phyloP scores from a whole-genome alignment of 345 rosid species.

The Eucalyptus cloeziana region DNA sequence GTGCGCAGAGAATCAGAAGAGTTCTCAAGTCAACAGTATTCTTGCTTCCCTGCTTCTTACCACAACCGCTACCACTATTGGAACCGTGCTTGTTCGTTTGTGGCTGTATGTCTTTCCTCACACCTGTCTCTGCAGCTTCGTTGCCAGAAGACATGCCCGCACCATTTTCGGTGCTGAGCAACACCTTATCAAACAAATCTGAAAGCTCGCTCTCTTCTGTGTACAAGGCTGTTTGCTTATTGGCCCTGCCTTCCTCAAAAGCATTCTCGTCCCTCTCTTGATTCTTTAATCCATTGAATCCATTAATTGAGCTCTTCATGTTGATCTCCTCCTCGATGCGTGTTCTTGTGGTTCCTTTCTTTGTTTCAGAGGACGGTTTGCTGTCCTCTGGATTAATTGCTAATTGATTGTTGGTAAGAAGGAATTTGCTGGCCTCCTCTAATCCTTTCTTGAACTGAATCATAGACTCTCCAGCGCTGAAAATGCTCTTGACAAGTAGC shows the following conservation, averaged over 20 bases:
- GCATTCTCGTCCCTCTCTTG: slow-evolving; percentile 7
- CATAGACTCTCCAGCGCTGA: too few species aligned
- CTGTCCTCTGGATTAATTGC: slow-evolving; percentile 2
- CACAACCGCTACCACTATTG: background rate
- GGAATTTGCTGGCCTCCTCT: too few species aligned
- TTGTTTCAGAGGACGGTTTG: background rate
- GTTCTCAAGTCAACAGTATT: slow-evolving; percentile 44
- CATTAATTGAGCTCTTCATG: too few species aligned
- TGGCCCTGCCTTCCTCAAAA: slow-evolving; percentile 39
- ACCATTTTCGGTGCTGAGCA: background rate
- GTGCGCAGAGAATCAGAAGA: slow-evolving; percentile 61
- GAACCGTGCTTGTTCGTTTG: background rate
- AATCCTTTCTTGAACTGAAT: too few species aligned
- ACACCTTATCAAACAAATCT: slow-evolving; percentile 54
- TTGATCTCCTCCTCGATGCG: too few species aligned
- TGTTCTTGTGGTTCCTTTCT: too few species aligned
- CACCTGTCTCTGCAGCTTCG: background rate
- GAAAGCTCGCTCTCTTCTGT: slow-evolving; percentile 34
- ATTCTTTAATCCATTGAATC: too few species aligned
- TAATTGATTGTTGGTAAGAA: background rate
- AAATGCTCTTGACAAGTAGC: too few species aligned
- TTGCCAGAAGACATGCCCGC: background rate
- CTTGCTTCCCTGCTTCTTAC: slow-evolving; percentile 2
- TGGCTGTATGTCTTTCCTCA: background rate
- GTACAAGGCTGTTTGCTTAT: slow-evolving; percentile 39